Base-by-base conservation (phyloP, 1,284 basidiomycete genomes). In the Xerocomus minutiporus region DNA sequence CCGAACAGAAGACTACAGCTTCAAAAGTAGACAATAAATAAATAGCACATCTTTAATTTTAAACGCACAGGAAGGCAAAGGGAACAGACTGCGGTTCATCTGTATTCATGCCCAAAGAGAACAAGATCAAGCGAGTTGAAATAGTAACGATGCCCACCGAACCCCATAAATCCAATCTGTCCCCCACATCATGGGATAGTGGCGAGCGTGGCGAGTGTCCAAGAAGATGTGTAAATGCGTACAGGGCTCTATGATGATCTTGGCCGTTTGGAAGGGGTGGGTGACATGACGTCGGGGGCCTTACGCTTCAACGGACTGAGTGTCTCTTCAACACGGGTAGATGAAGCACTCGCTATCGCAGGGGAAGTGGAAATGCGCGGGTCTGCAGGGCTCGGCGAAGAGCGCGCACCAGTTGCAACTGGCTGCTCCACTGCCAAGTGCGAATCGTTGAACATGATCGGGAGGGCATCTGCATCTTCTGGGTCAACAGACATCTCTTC, bases 391-490 rank as follows among this genome's bases (percentile, higher is more conserved):
- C 25, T 47, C 5, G 6, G 42, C 8, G 38, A 53, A 31, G 48
- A 25, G 11, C 38, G 26, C 0, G 31, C 32, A 29, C 28, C 25
- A 9, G 15, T 28, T 17, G 25, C 8, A 45, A 1, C 36, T 15
- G 31, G 41, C 11, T 52, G 48, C n/a, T 52, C 48, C n/a, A 20
- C 36, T 17, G 17, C 17, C 36, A 20, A 9, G n/a, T 28, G 36
- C 12, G 29, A 32, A 32, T 48, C 31, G 3, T 34, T 35, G 17
- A 53, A 0, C 13, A 44, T 41, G 35, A 0, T 53, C 11, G 67
- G 67, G n/a, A 70, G 61, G 8, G 53, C 52, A 42, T 70, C 66
- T 6, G 52, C 58, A 25, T 68, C 64, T 39, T 55, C 65, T 2
- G 45, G 28, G 20, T 59, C 57, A 2, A 48, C 51, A 7, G 8